Evolutionary conservation across 2,329 filamentous ascomycete species (phyloP), one percentile per base, ranked within the genome.

Genomic region (Hyphodiscus sp.): DNA sequence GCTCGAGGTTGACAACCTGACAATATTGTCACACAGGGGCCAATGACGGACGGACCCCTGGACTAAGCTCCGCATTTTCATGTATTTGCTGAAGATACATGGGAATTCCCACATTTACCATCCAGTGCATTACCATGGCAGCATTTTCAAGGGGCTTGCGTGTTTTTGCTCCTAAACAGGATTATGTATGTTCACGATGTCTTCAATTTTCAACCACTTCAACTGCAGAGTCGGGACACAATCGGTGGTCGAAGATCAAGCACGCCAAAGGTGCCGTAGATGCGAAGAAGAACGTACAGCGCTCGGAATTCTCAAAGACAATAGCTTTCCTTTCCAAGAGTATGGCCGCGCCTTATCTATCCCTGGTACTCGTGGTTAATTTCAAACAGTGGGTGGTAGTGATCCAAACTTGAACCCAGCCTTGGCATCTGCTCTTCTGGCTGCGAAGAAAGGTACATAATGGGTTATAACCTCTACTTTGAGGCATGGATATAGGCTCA

Each of bases 171-270:
- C 44, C 49, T 30, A 52, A 47, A 45, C 43, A 42, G 19, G 53
- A 61, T 8, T 60, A 50, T 20, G 52, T 62, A 13, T 67, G 61
- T 50, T 50, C 56, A 26, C 54, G 58, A 63, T 68, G 63, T 53
- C 45, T 63, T 9, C 54, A 51, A 49, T 67, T 77, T 59, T 82
- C 78, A 60, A 70, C 69, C 41, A 69, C 74, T 16, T 60, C 75
- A 9, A 54, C 63, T 8, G 65, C 71, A 15, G 71, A 73, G 56
- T 85, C 86, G 20, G 91, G 91, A 15, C 91, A 96, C 73, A 96
- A 86, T 71, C 87, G 91, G 69, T 99, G 94, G 94, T 91, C 90
- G 54, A 95, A 94, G 66, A 97, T 96, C 73, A 89, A 86, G 67
- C 94, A 97, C 70, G 90, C 94, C 70, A 99, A 99, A 71, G 91